phyloP scores from a whole-genome alignment of 2,329 filamentous ascomycete species.

The Epichloe scottii region DNA sequence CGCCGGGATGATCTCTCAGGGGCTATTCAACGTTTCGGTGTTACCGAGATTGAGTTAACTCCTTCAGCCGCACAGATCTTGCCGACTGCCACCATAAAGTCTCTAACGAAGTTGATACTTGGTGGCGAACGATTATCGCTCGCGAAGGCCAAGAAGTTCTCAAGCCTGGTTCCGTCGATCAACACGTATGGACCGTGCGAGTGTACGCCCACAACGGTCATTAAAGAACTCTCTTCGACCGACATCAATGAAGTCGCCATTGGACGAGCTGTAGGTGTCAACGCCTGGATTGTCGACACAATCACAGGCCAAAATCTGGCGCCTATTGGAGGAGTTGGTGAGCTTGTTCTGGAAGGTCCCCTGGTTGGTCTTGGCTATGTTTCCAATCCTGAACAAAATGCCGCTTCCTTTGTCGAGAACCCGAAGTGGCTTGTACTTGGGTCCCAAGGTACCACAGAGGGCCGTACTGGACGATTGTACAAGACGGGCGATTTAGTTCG shows the following conservation, averaged over 20 bases:
- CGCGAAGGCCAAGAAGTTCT: not conserved
- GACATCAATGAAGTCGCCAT: not conserved
- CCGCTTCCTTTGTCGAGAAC: slow-evolving; percentile 28
- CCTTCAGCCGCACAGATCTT: not conserved
- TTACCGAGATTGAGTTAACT: slow-evolving; percentile 3
- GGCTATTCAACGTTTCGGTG: slow-evolving; percentile 3
- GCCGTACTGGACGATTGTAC: slow-evolving; percentile 13
- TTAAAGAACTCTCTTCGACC: not conserved
- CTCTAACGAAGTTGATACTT: not conserved
- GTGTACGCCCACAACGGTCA: slow-evolving; percentile 3
- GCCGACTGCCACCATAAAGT: not conserved
- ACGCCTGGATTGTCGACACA: slow-evolving; percentile 18
- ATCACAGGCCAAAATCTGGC: slow-evolving; percentile 12
- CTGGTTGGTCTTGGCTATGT: slow-evolving; percentile 34
- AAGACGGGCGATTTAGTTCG: slow-evolving; percentile 23
- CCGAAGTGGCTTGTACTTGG: slow-evolving; percentile 27
- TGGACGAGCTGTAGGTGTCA: not conserved
- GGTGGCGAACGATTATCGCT: not conserved
- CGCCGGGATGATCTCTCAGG: slow-evolving; percentile 4
- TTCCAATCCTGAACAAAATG: slow-evolving; percentile 24
- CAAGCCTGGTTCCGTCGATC: not conserved
- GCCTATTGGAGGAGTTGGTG: slow-evolving; percentile 18
- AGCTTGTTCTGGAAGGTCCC: slow-evolving; percentile 27
- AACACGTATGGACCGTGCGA: slow-evolving; percentile 12
- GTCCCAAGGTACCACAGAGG: not conserved